Percentiles rank a stretch among this genome's conserved stretches.
phyloP scores from a whole-genome alignment of 1,139 yeast genomes.

The Pichia sp. region DNA sequence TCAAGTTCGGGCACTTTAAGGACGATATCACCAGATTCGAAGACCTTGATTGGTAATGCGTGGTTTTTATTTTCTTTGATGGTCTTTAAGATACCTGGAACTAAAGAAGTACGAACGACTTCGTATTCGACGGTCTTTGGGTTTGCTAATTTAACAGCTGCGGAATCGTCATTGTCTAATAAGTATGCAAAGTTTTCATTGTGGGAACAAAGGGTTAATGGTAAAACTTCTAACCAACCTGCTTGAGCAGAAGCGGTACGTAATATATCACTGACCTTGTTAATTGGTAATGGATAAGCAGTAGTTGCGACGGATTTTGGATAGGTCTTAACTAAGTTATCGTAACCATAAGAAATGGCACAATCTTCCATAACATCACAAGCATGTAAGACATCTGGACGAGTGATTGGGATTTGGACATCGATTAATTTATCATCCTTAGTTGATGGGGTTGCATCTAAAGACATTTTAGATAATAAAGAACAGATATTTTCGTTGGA shows the following conservation, averaged over 20 bases:
- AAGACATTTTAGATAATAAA: constrained; percentile 79
- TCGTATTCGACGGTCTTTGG: constrained; percentile 98
- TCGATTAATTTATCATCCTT: constrained; percentile 53
- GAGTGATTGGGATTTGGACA: constrained; percentile 84
- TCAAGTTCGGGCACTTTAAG: constrained; percentile 73
- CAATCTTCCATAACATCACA: constrained; percentile 99
- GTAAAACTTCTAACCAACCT: constrained; percentile 95
- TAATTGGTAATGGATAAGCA: constrained; percentile 87
- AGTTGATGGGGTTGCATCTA: constrained; percentile 57
- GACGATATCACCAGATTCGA: constrained; percentile 94
- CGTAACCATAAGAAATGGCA: constrained; percentile 95
- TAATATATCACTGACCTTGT: constrained; percentile 86
- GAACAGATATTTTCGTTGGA: constrained; percentile 64
- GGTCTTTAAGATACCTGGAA: constrained; percentile 95
- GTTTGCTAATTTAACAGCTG: constrained; percentile 88
- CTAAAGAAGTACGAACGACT: constrained; percentile 91
- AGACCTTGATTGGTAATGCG: constrained; percentile 89
- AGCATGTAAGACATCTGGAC: constrained; percentile 95
- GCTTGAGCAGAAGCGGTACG: constrained; percentile 92
- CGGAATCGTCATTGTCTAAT: constrained; percentile 69
- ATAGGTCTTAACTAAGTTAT: constrained; percentile 79
- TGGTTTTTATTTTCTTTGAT: constrained; percentile 96
- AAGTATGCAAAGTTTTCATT: constrained; percentile 94
- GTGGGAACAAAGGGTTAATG: constrained; percentile 92
- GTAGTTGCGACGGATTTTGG: constrained; percentile 79